phyloP scores from a whole-genome alignment of 768 basidiomycete species.

The Russula emetica region DNA sequence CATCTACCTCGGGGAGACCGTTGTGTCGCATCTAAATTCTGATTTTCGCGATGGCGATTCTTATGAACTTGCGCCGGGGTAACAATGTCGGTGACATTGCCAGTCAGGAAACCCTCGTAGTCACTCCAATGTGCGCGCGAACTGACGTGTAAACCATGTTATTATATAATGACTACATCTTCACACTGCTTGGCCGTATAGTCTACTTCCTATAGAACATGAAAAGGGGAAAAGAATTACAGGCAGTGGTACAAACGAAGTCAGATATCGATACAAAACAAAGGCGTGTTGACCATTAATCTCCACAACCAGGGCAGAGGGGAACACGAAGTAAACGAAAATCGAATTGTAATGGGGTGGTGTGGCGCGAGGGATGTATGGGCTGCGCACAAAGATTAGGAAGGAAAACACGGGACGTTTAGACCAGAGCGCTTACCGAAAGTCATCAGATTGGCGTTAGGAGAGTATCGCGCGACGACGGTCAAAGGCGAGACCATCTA shows the following conservation, averaged over 20 bases:
- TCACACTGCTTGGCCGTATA: neutral
- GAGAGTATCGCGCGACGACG: neutral
- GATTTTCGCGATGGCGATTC: no score
- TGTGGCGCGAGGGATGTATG: neutral
- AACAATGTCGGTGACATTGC: no score
- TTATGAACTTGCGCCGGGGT: no score
- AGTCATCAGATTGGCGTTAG: neutral
- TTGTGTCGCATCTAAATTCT: no score
- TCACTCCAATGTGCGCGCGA: no score
- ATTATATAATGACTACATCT: neutral
- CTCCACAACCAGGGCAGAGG: neutral
- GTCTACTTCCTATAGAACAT: neutral
- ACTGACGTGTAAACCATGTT: no score
- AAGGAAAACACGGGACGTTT: neutral
- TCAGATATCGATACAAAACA: neutral
- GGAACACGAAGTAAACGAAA: neutral
- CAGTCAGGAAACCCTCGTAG: no score
- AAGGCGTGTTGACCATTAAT: constrained; percentile 5
- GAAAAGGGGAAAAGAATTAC: neutral
- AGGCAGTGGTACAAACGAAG: neutral
- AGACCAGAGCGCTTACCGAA: neutral
- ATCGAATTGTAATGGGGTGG: neutral
- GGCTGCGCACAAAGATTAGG: neutral
- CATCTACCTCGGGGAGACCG: no score
- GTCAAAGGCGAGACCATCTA: neutral